phyloP scores from a whole-genome alignment of 495 filamentous ascomycete genomes.

The Evernia prunastri region DNA sequence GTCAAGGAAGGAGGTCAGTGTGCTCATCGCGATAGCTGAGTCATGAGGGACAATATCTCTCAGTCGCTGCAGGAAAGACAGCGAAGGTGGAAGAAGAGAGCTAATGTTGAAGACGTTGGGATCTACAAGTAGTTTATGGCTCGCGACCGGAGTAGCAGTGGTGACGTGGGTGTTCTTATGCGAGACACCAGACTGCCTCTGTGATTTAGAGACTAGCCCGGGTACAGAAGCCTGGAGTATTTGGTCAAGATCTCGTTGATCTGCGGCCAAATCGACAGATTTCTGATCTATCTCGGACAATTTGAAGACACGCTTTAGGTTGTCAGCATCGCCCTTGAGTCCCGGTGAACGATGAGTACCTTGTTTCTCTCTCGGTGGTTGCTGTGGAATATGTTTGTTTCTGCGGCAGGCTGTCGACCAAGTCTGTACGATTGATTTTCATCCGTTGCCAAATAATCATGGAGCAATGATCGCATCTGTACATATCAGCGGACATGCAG shows the following conservation, averaged over 20 bases:
- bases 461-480: slow-evolving; percentile 82
- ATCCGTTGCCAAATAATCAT: slow-evolving; percentile 96
- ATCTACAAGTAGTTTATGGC: slow-evolving; percentile 83
- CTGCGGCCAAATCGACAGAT: slow-evolving; percentile 63
- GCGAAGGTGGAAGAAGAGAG: slow-evolving; percentile 82
- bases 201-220: slow-evolving; percentile 77
- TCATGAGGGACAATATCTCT: slow-evolving; percentile 84
- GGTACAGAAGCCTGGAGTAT: slow-evolving; percentile 89
- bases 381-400: slow-evolving; percentile 52
- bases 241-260: slow-evolving; percentile 82
- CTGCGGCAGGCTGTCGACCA: slow-evolving; percentile 41
- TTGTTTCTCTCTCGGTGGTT: slow-evolving; percentile 62
- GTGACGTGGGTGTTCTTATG: slow-evolving; percentile 29
- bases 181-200: slow-evolving; percentile 38
- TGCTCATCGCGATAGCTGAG: slow-evolving; percentile 77
- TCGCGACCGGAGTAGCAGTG: slow-evolving; percentile 54
- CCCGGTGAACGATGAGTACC: slow-evolving; percentile 29
- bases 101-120: slow-evolving; percentile 98
- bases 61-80: slow-evolving; percentile 83
- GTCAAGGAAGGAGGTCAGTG: slow-evolving; percentile 90
- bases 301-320: slow-evolving; percentile 69
- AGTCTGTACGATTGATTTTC: slow-evolving; percentile 55
- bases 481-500: slow-evolving; percentile 37
- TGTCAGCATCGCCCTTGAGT: slow-evolving; percentile 25
- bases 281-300: slow-evolving; percentile 76